Evolutionary conservation across 352 stramenopile species (phyloP).

Genomic region (Phytophthora hibernalis): DNA sequence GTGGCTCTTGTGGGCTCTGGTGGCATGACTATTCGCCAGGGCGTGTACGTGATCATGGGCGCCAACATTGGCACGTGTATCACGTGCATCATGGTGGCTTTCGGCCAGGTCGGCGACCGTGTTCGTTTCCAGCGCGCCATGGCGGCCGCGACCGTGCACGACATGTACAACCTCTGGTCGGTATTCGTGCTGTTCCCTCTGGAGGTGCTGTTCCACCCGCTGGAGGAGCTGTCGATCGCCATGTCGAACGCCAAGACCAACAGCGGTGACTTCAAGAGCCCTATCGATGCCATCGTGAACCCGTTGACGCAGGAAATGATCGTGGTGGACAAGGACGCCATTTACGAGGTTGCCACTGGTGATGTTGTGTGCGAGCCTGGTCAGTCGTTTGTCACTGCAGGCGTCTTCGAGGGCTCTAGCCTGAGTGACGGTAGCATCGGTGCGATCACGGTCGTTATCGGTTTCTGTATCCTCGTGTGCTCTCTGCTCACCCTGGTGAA

Average conservation of each 20-base stretch:
- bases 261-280: conserved; percentile 49
- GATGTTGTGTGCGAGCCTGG: conserved; percentile 33
- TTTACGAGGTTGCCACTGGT: conserved; percentile 47
- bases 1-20: conserved; percentile 72
- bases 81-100: conserved; percentile 92
- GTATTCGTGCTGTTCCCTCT: conserved; percentile 79
- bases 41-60: conserved; percentile 93
- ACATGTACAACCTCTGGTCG: conserved; percentile 92
- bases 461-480: conserved; percentile 56
- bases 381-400: conserved; percentile 47
- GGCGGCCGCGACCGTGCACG: conserved; percentile 60
- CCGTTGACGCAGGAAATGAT: conserved; percentile 44
- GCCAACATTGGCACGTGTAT: conserved; percentile 92
- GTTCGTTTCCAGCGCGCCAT: conserved; percentile 71
- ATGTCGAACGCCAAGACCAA: conserved; percentile 45
- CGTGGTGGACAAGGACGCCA: conserved; percentile 45
- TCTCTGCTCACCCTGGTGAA: conserved; percentile 56
- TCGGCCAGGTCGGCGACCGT: conserved; percentile 84
- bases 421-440: conserved; percentile 56
- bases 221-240: conserved; percentile 62
- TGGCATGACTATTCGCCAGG: conserved; percentile 79
- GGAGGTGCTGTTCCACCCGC: conserved; percentile 64
- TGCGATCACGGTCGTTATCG: conserved; percentile 54
- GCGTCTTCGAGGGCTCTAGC: conserved; percentile 39
- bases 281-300: conserved; percentile 53